These are phyloP conservation scores for Kalanchoe fedtschenkoi DNA, from an alignment of 164 flowering plant species.

Conservation along the genomic window DNA sequence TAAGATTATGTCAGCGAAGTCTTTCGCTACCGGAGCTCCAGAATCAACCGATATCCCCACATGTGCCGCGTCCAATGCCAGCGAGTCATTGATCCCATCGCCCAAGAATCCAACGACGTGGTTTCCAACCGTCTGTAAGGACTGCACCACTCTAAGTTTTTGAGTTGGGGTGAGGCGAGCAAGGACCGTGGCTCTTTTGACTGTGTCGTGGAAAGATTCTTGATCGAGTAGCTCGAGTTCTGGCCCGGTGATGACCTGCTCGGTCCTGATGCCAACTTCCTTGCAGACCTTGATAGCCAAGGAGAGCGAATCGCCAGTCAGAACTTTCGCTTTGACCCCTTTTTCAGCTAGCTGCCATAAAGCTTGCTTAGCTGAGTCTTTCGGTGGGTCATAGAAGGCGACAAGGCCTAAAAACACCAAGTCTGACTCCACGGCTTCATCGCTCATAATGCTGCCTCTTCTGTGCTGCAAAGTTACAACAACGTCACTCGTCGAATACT, in stretches of 20 bases:
- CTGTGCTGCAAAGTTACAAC: slow-evolving; percentile 23
- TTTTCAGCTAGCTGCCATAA: slow-evolving; percentile 56
- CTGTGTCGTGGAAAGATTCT: slow-evolving; percentile 49
- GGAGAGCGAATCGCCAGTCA: slow-evolving; percentile 64
- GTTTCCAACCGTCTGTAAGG: slow-evolving; percentile 43
- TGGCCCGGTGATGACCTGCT: slow-evolving; percentile 60
- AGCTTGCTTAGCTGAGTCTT: slow-evolving; percentile 76
- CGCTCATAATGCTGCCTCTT: slow-evolving; percentile 8
- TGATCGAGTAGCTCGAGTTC: slow-evolving; percentile 53
- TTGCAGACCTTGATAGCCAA: slow-evolving; percentile 55
- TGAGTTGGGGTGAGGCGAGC: slow-evolving; percentile 77
- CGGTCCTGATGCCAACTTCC: slow-evolving; percentile 66
- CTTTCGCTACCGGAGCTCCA: slow-evolving; percentile 64
- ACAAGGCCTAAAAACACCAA: slow-evolving; percentile 65
- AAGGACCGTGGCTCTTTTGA: slow-evolving; percentile 51
- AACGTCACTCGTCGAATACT: background rate
- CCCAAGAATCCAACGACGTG: slow-evolving; percentile 74
- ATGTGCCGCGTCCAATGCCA: slow-evolving; percentile 62
- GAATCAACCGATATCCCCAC: slow-evolving; percentile 73
- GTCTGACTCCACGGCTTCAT: slow-evolving; percentile 36
- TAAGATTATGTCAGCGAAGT: slow-evolving; percentile 60
- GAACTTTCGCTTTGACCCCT: slow-evolving; percentile 65
- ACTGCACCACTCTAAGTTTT: slow-evolving; percentile 62
- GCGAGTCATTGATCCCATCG: slow-evolving; percentile 68
- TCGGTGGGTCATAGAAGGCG: slow-evolving; percentile 72